These are phyloP conservation scores for Lodderomyces pseudojiufengensis DNA, from an alignment of 1,139 yeast species.

Conservation along the genomic window DNA sequence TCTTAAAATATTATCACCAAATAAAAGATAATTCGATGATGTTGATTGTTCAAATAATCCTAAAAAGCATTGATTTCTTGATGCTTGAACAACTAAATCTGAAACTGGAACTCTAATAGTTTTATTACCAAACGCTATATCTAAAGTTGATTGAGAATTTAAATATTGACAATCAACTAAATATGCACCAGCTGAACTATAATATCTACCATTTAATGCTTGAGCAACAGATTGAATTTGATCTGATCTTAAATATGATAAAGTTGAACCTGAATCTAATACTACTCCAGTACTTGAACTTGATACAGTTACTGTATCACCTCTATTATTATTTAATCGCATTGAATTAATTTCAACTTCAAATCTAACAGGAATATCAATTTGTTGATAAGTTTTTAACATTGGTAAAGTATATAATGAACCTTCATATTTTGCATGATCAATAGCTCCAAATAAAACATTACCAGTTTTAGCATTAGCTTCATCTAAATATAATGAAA, in stretches of 20 bases:
- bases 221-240: conserved; percentile 27
- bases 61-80: conserved; percentile 23
- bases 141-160: conserved; percentile 13
- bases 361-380: conserved; percentile 11
- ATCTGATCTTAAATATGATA: conserved; percentile 29
- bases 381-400: conserved; percentile 8
- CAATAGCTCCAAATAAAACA: conserved; percentile 33
- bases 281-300: conserved; percentile 26
- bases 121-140: conserved; percentile 35
- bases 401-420: conserved; percentile 12
- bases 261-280: conserved; percentile 44
- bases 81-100: conserved; percentile 21
- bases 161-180: conserved; percentile 16
- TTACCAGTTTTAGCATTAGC: conserved; percentile 25
- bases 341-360: conserved; percentile 18
- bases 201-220: conserved; percentile 25
- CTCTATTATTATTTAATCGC: conserved; percentile 20
- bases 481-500: conserved; percentile 50
- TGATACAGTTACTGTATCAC: conserved; percentile 14
- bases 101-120: conserved; percentile 34
- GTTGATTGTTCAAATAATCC: conserved; percentile 26
- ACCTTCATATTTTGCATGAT: conserved; percentile 45
- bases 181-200: conserved; percentile 22
- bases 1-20: conserved; percentile 76
- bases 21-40: conserved; percentile 20